These are phyloP conservation scores for Penicillium brasilianum DNA, from an alignment of 2,329 filamentous ascomycete species.

Conservation along the genomic window DNA sequence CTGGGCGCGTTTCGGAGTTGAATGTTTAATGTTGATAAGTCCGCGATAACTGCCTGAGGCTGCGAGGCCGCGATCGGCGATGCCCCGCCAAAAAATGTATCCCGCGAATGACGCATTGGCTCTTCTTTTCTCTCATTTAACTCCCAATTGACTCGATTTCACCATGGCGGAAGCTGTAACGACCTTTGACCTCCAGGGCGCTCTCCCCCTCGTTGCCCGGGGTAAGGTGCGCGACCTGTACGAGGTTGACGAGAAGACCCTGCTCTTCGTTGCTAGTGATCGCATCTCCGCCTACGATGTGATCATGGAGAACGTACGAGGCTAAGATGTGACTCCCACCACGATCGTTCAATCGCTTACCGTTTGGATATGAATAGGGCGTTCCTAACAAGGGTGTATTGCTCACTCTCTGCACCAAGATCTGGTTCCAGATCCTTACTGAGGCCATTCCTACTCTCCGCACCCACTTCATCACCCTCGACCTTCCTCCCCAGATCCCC, in stretches of 20 bases:
- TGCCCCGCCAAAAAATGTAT: constrained; percentile 29
- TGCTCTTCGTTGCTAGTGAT: constrained; percentile 85
- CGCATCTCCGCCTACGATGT: constrained; percentile 96
- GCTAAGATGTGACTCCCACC: constrained; percentile 41
- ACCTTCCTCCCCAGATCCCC: constrained; percentile 59
- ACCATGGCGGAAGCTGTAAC: constrained; percentile 47
- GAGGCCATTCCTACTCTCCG: constrained; percentile 61
- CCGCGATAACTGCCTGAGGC: constrained; percentile 30
- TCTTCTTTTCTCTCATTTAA: constrained; percentile 5
- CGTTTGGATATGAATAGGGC: constrained; percentile 53
- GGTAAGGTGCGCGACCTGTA: constrained; percentile 86
- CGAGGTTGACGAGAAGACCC: constrained; percentile 68
- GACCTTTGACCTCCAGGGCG: constrained; percentile 49
- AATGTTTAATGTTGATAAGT: constrained; percentile 1
- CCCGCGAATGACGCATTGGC: constrained; percentile 28
- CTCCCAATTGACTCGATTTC: constrained; percentile 11
- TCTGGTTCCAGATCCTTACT: constrained; percentile 70
- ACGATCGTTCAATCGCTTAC: constrained; percentile 11
- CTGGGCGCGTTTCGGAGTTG: neutral
- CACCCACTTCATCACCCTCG: constrained; percentile 67
- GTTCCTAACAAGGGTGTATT: constrained; percentile 71
- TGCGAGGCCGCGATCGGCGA: constrained; percentile 17
- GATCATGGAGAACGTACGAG: constrained; percentile 74
- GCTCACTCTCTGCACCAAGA: constrained; percentile 68
- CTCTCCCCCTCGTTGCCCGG: constrained; percentile 59